Base-by-base conservation (phyloP, 2,329 filamentous ascomycete genomes). In the Talaromyces funiculosus region DNA sequence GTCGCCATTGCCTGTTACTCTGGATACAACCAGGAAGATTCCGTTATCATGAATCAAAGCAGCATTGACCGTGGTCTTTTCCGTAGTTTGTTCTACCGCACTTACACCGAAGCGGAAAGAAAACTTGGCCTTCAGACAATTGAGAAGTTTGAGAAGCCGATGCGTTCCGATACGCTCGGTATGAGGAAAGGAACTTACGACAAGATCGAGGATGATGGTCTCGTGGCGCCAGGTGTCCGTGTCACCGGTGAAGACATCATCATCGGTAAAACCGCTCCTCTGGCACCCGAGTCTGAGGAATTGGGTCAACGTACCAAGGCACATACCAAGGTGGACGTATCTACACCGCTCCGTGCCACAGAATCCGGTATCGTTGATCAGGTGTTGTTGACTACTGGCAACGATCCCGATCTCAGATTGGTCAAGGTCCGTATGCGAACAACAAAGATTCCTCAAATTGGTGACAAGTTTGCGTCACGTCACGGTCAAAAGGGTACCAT, bases 1-100 rank as follows among this genome's bases (percentile, higher is more conserved):
- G 94, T 99, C 12, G 95, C 94, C 42, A 99, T 99, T 77, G 87
- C 92, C 62, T 95, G 90, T 74, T 99, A 99, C 78, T 96, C 92
- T 59, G 94, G 94, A 62, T 99, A 99, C 81, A 99, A 99, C 77
- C 95, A 99, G 75, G 94, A 99, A 91, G 94, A 99, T 86, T 99
- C 94, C 67, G 93, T 99, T 67, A 96, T 99, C 70, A 97, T 99
- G 94, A 99, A 99, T 76, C 94, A 99, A 80, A 97, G 92, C 79
- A 96, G 92, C 76, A 97, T 99, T 70, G 94, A 99, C 75, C 90
- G 94, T 71, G 94, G 94, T 64, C 82, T 99, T 4, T 99, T 99
- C 87, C 86, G 95, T 71, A 97, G 92, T 84, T 79, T 99, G 59
- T 99, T 97, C 81, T 99, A 96, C 84, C 88, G 95, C 67, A 92